These are phyloP conservation scores for Phalaenopsis aphrodite DNA, from an alignment of 106 monocot species.

Conservation along the genomic window DNA sequence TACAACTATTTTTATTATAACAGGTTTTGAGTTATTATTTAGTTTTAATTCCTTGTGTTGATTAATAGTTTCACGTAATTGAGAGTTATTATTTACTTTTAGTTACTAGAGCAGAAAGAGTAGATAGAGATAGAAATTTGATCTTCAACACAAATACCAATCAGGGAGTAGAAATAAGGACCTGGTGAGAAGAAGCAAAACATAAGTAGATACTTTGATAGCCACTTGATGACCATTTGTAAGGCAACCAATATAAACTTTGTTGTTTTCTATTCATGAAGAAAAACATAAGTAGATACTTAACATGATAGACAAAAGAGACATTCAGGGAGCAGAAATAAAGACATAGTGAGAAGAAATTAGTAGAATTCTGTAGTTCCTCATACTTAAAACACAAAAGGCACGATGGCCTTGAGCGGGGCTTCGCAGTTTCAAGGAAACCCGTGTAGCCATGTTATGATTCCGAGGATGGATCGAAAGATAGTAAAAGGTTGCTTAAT, in stretches of 20 bases:
- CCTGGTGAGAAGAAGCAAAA: no score
- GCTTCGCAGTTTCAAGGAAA: no score
- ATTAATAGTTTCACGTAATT: no score
- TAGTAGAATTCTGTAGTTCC: constrained; percentile 44
- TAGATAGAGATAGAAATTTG: constrained; percentile 49
- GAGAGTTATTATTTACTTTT: no score
- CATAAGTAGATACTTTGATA: constrained; percentile 50
- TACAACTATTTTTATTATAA: no score
- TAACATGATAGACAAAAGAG: neutral
- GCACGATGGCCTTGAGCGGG: no score
- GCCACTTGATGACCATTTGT: constrained; percentile 44
- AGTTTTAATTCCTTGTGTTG: no score
- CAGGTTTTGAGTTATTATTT: no score
- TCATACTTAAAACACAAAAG: constrained; percentile 33
- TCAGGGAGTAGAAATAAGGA: constrained; percentile 15
- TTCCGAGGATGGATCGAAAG: no score
- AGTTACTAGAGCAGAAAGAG: constrained; percentile 32
- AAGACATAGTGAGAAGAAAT: constrained; percentile 55
- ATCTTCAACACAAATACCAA: constrained; percentile 47
- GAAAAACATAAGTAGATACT: neutral
- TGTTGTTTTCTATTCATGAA: constrained; percentile 40
- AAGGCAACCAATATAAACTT: constrained; percentile 65
- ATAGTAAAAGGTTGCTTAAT: no score
- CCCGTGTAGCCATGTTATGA: no score
- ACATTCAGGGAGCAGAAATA: neutral